Percentiles rank a stretch among this genome's conserved stretches.
phyloP scores from a whole-genome alignment of 2,329 filamentous ascomycete genomes.

The Ophiostoma sp. region DNA sequence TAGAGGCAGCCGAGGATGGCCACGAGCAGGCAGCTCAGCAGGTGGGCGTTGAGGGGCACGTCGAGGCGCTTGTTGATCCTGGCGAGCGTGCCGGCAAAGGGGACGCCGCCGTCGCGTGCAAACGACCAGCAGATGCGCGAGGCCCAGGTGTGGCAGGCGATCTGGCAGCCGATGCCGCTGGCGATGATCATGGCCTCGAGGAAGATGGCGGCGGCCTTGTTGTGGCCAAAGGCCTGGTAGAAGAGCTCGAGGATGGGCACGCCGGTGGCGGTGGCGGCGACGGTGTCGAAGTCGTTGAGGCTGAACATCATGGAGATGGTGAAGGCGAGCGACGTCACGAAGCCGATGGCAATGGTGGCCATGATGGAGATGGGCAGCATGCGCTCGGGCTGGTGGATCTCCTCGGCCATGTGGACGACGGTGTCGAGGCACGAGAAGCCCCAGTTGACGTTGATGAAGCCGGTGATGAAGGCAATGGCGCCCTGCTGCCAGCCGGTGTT shows the following conservation, averaged over 20 bases:
- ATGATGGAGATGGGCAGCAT: constrained; percentile 35
- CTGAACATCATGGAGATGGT: constrained; percentile 34
- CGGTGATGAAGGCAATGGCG: constrained; percentile 43
- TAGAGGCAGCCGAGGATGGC: constrained; percentile 20
- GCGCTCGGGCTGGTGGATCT: constrained; percentile 34
- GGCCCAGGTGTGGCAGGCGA: constrained; percentile 51
- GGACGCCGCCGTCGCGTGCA: constrained; percentile 42
- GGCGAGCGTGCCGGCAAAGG: constrained; percentile 38
- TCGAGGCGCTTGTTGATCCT: constrained; percentile 23
- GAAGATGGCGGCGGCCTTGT: constrained; percentile 43
- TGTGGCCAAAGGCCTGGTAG: constrained; percentile 39
- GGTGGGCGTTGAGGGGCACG: background rate
- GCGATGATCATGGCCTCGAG: constrained; percentile 47
- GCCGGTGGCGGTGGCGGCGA: constrained; percentile 29
- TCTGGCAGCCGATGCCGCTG: constrained; percentile 43
- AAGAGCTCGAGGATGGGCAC: constrained; percentile 53
- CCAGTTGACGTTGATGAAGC: constrained; percentile 39
- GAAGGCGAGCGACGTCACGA: background rate
- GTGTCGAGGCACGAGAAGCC: constrained; percentile 35
- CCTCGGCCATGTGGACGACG: constrained; percentile 36
- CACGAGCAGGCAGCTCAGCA: constrained; percentile 1
- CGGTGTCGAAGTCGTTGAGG: constrained; percentile 31
- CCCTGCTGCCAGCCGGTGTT: constrained; percentile 44
- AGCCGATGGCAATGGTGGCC: constrained; percentile 31
- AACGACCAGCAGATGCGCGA: constrained; percentile 46